A percentile compares a stretch with the other conserved stretches of the same genome.
Evolutionary conservation across 1,284 basidiomycete genomes (phyloP).

Genomic region (Cryptococcus jaspeensis): DNA sequence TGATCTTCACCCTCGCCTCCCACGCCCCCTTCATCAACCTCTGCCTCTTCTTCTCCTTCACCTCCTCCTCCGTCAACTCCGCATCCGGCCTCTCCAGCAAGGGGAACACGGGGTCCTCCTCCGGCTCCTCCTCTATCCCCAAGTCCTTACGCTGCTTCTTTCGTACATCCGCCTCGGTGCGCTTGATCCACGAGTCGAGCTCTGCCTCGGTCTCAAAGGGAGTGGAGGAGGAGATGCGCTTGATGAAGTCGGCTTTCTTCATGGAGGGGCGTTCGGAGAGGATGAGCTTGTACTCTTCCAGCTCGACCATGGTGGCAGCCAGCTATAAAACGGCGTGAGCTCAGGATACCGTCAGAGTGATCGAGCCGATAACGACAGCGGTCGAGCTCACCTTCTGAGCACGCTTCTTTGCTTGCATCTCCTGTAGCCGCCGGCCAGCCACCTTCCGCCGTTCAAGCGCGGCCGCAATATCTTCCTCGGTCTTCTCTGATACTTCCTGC

Average conservation of each 20-base stretch:
- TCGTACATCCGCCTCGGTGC: slow-evolving; percentile 66
- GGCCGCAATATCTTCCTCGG: slow-evolving; percentile 81
- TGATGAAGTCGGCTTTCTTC: slow-evolving; percentile 72
- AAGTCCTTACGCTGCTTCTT: slow-evolving; percentile 70
- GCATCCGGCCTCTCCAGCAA: slow-evolving; percentile 87
- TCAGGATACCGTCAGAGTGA: neutral
- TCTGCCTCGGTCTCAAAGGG: slow-evolving; percentile 71
- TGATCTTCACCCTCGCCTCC: slow-evolving; percentile 81
- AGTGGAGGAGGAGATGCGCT: slow-evolving; percentile 52
- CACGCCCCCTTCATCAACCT: slow-evolving; percentile 90
- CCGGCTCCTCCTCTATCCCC: slow-evolving; percentile 56
- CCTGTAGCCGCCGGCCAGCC: slow-evolving; percentile 82
- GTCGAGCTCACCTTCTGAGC: slow-evolving; percentile 69
- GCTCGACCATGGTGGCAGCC: slow-evolving; percentile 60
- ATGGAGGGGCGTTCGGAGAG: slow-evolving; percentile 66
- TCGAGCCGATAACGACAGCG: too few species aligned
- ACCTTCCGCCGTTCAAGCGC: slow-evolving; percentile 77
- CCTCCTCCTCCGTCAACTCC: slow-evolving; percentile 86
- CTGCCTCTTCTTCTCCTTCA: slow-evolving; percentile 95
- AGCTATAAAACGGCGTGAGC: slow-evolving; percentile 20
- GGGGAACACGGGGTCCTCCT: slow-evolving; percentile 84
- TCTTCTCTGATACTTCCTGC: slow-evolving; percentile 73
- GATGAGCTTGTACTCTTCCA: slow-evolving; percentile 68
- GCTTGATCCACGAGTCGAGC: slow-evolving; percentile 72
- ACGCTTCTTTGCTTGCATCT: slow-evolving; percentile 84